Evolutionary conservation across 1,139 yeast genomes (phyloP), one percentile per base, ranked within the genome.

Genomic region (Yamadazyma sp.): DNA sequence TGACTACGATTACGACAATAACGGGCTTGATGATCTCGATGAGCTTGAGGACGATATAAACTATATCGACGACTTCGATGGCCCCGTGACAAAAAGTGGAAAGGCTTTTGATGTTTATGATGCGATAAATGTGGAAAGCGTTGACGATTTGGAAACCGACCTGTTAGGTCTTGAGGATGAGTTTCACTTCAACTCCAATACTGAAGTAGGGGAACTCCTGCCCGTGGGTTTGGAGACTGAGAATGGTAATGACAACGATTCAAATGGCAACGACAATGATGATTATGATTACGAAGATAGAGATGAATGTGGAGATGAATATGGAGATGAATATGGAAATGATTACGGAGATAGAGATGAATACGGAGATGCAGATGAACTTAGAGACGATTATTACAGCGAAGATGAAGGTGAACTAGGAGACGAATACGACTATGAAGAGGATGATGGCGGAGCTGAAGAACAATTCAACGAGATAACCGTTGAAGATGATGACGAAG

Each of bases 1-100:
- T 2, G 75, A 69, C 47, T 72, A 72, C 42, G 77, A 72, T 46
- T 71, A 56, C 46, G 83, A 71, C 32, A 67, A 77, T 36, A 86
- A 79, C 33, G 87, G 66, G 3, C 39, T 56, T 18, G 67, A 57
- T 27, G 79, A 68, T 45, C 70, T 77, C 20, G 53, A 59, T 41
- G 53, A 52, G 34, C 51, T 64, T 14, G 68, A 56, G 9, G 73
- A 61, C 27, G 77, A 69, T 11, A 83, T 73, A 6, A 84, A 76
- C 18, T 79, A 70, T 8, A 83, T 73, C 3, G 64, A 59, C 20
- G 81, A 58, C 37, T 72, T 70, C 40, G 81, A 71, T 20, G 42
- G 41, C 3, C 24, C 18, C 5, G 11, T 9, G 11, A 24, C 12
- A 5, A 7, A 8, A 7, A n/a, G 17, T 9, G 22, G 8, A 20